phyloP scores from a whole-genome alignment of 2,329 filamentous ascomycete genomes.

The Colletotrichum abscissum region DNA sequence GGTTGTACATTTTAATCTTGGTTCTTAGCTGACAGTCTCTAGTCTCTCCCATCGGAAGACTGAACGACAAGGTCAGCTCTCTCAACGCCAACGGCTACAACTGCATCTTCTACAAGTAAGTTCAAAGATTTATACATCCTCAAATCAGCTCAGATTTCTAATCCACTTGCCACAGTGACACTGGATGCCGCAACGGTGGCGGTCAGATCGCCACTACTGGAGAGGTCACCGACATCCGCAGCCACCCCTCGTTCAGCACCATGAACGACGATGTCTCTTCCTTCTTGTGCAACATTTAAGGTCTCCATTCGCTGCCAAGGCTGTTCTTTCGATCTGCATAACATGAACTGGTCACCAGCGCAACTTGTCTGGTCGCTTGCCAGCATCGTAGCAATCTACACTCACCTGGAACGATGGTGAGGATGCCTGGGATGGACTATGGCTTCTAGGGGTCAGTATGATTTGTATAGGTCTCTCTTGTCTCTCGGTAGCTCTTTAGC shows the following conservation, averaged over 20 bases:
- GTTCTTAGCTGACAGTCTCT: neutral
- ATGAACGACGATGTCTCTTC: constrained; percentile 33
- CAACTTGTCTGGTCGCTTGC: neutral
- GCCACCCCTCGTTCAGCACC: constrained; percentile 19
- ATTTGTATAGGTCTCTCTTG: neutral
- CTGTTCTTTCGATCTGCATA: neutral
- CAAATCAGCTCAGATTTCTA: neutral
- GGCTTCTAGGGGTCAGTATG: neutral
- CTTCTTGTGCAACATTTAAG: constrained; percentile 23
- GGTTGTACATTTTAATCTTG: too few species aligned
- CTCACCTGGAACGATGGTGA: neutral
- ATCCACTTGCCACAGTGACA: neutral
- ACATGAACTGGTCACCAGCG: neutral
- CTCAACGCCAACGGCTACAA: constrained; percentile 25
- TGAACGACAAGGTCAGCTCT: constrained; percentile 29
- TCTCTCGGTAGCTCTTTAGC: neutral
- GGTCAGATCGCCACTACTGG: constrained; percentile 26
- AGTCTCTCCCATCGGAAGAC: constrained; percentile 13
- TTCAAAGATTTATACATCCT: neutral
- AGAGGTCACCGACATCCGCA: constrained; percentile 15
- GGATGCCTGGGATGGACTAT: neutral
- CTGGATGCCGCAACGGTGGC: constrained; percentile 22
- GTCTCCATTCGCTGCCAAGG: neutral
- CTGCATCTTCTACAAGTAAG: constrained; percentile 29
- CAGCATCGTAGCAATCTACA: neutral